Percentiles rank a stretch among this genome's conserved stretches.
Conservation (phyloP, 1,284 basidiomycete species). For the Apiotrichum gracile region DNA sequence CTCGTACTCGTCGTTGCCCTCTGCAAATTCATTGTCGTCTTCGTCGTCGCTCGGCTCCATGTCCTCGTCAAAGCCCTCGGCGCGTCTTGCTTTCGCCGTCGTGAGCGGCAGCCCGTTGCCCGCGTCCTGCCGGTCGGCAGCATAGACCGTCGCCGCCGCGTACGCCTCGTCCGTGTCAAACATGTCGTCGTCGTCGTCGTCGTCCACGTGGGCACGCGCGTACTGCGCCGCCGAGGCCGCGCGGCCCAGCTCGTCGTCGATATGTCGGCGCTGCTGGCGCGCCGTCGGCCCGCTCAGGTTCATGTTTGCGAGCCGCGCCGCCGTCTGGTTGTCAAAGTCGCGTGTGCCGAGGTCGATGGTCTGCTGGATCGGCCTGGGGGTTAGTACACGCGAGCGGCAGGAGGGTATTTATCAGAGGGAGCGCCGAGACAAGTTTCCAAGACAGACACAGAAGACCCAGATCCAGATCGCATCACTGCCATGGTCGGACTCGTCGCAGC, state of each 20-base stretch:
- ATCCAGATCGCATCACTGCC: no score
- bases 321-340: constrained; percentile 36
- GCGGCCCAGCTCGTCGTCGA: constrained; percentile 4
- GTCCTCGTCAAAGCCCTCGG: constrained; percentile 22
- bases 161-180: constrained; percentile 18
- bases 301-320: constrained; percentile 16
- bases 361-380: constrained; percentile 29
- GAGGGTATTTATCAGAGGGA: no score
- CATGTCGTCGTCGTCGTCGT: constrained; percentile 14
- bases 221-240: neutral
- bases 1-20: constrained; percentile 36
- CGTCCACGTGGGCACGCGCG: neutral
- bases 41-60: constrained; percentile 27
- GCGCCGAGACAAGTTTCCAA: no score
- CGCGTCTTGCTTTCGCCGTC: constrained; percentile 10
- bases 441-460: no score
- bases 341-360: constrained; percentile 29
- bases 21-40: constrained; percentile 16
- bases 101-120: constrained; percentile 23
- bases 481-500: no score
- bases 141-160: constrained; percentile 6
- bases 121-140: constrained; percentile 12
- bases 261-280: neutral
- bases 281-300: neutral
- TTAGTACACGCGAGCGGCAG: no score